These are phyloP conservation scores for Quercus robur DNA, from an alignment of 306 rosid genomes.

Conservation along the genomic window DNA sequence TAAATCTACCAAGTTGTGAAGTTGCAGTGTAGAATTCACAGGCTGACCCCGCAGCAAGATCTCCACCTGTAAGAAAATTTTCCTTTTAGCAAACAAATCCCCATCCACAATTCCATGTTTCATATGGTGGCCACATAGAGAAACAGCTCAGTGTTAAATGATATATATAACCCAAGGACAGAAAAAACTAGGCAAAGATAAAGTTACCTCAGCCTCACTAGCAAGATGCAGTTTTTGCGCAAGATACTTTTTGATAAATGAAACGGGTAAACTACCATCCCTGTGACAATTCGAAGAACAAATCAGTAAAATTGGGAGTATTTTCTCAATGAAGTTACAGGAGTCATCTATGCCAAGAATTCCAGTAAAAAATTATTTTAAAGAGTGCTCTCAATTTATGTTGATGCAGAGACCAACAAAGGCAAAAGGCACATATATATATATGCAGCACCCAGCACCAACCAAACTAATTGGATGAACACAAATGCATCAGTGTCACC, in stretches of 20 bases:
- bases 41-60: constrained; percentile 43
- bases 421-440: not conserved
- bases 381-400: not conserved
- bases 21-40: constrained; percentile 33
- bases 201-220: constrained; percentile 58
- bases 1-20: constrained; percentile 37
- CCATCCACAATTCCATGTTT: not conserved
- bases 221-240: constrained; percentile 50
- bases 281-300: constrained; percentile 27
- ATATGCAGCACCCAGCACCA: not conserved
- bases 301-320: not conserved
- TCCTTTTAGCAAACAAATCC: not conserved
- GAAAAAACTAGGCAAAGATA: not conserved
- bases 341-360: not conserved
- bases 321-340: not conserved
- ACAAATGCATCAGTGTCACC: not conserved
- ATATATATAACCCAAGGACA: not conserved
- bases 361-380: too few relatives aligned
- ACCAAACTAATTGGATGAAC: not conserved
- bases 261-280: constrained; percentile 47
- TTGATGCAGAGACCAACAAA: not conserved
- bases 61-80: constrained; percentile 44
- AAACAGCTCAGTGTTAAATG: not conserved
- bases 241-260: constrained; percentile 42
- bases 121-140: not conserved